Conservation (phyloP, 2,329 filamentous ascomycete genomes). For the Penicillium sp. region DNA sequence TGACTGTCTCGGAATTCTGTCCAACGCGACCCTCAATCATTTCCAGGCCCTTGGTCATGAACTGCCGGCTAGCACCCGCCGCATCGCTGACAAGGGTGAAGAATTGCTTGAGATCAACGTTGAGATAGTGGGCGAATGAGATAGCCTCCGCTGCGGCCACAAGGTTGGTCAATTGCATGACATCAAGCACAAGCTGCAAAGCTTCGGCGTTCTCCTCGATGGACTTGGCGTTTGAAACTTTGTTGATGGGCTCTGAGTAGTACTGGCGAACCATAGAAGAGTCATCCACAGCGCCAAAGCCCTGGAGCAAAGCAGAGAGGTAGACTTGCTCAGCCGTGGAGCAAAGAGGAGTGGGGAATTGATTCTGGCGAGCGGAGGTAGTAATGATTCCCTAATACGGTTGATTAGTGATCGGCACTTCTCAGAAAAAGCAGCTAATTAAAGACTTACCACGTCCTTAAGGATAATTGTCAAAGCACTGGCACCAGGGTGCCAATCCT, state of each 20-base stretch:
- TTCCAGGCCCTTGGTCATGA: slow-evolving; percentile 41
- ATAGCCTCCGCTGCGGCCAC: slow-evolving; percentile 52
- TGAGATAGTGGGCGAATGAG: slow-evolving; percentile 49
- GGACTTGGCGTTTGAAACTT: slow-evolving; percentile 37
- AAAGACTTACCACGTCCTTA: slow-evolving; percentile 53
- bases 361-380: slow-evolving; percentile 59
- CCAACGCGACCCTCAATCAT: slow-evolving; percentile 37
- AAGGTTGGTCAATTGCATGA: slow-evolving; percentile 52
- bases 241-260: slow-evolving; percentile 42
- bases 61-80: slow-evolving; percentile 50
- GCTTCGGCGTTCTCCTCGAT: slow-evolving; percentile 35
- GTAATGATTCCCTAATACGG: slow-evolving; percentile 62
- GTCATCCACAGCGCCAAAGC: slow-evolving; percentile 58
- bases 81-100: slow-evolving; percentile 51
- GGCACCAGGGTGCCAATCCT: slow-evolving; percentile 56
- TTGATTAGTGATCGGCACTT: background rate
- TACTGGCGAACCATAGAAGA: slow-evolving; percentile 60
- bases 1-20: slow-evolving; percentile 36
- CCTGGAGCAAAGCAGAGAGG: slow-evolving; percentile 60
- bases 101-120: slow-evolving; percentile 49
- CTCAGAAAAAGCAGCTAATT: background rate
- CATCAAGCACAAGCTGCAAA: slow-evolving; percentile 45
- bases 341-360: slow-evolving; percentile 63
- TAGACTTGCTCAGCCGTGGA: slow-evolving; percentile 67
- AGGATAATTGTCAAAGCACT: slow-evolving; percentile 63